Percentiles rank a stretch among this genome's conserved stretches.
phyloP scores from a whole-genome alignment of 179 eudicot genomes.

The Corrigiola litoralis region DNA sequence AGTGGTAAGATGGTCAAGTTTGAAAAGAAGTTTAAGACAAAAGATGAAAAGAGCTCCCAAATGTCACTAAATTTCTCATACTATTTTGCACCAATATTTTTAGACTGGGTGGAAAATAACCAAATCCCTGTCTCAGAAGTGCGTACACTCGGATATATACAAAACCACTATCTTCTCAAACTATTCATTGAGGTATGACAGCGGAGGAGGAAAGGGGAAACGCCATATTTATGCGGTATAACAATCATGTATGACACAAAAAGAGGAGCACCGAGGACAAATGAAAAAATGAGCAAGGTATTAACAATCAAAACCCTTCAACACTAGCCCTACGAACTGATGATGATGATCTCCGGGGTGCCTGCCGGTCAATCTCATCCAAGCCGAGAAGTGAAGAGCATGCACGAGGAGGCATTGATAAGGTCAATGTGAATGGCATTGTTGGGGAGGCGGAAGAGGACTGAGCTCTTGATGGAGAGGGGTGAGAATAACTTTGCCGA shows the following conservation, averaged over 20 bases:
- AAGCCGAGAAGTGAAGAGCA: constrained; percentile 48
- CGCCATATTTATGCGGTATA: constrained; percentile 26
- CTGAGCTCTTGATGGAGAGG: constrained; percentile 37
- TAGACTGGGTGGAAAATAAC: no score
- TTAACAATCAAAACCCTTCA: constrained; percentile 73
- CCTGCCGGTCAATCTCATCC: constrained; percentile 49
- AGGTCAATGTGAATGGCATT: constrained; percentile 30
- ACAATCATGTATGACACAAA: constrained; percentile 22
- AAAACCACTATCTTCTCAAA: constrained; percentile 25
- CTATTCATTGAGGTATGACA: constrained; percentile 19
- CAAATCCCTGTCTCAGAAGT: constrained; percentile 7
- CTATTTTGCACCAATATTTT: constrained; percentile 13
- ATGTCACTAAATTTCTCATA: no score
- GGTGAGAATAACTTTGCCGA: constrained; percentile 43
- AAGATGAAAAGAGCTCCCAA: no score
- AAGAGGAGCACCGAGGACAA: not conserved
- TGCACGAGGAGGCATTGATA: constrained; percentile 41
- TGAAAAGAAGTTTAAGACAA: no score
- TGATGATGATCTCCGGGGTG: constrained; percentile 46
- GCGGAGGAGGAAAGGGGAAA: not conserved
- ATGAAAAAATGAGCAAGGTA: constrained; percentile 20
- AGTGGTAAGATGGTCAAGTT: no score
- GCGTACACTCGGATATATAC: constrained; percentile 26
- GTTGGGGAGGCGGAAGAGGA: constrained; percentile 40
- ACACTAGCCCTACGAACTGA: constrained; percentile 58